Base-by-base conservation (phyloP, 2,329 filamentous ascomycete genomes). In the Podosphaera aphanis region DNA sequence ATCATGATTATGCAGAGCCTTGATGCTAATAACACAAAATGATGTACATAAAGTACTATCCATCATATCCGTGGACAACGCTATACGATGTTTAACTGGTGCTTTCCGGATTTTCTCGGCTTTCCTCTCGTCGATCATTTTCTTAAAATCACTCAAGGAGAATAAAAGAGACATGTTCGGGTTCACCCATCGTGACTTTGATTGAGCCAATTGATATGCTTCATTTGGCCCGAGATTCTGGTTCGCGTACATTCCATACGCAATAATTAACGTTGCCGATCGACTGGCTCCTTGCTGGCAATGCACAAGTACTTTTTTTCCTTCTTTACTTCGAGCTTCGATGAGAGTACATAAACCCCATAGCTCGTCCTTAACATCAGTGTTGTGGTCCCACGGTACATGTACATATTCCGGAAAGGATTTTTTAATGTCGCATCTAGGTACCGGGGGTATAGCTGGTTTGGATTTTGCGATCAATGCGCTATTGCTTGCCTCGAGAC, bases 161-260 rank as follows among this genome's bases (percentile, higher is more conserved):
- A 90, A 90, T 69, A 92, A 85, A 52, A 92, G 67, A 53, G 83
- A 83, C 83, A 92, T 92, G 60, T 92, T 92, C 0, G 83, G 83
- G 48, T 83, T 85, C 54, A 92, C 88, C 83, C 83, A 92, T 56
- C 71, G 75, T 60, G 83, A 90, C 62, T 80, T 80, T 46, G 73
- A 70, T 62, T 92, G 84, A 2, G 83, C 82, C 2, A 77, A 71
- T 57, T 84, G 76, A 58, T 90, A 90, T 2, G 83, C 81, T 58
- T 88, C 81, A 56, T 88, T 85, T 45, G 88, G 81, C 53, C 71
- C 83, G 55, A 84, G 63, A 5, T 75, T 70, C 1, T 82, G 81
- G 49, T 83, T 80, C 57, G 79, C 79, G 60, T 82, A 90, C 48
- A 92, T 64, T 38, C 82, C 83, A 51, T 88, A 92, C 18, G 83